Conservation (phyloP, 1,284 basidiomycete species). For the Ceratobasidium theobromae region DNA sequence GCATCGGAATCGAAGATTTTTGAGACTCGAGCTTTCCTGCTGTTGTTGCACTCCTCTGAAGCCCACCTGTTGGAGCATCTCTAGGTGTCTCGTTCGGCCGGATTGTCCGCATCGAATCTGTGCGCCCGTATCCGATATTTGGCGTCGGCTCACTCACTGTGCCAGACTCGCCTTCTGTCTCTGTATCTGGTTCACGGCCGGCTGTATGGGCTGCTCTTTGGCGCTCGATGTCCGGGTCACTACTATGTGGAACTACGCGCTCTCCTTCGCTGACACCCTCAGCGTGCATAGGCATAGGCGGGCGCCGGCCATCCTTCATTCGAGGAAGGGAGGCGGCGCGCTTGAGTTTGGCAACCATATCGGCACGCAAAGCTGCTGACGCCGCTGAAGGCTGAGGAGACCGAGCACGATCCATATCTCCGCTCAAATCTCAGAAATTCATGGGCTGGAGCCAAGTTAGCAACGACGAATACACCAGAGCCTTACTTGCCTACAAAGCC, state of each 20-base stretch:
- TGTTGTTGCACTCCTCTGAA: constrained; percentile 20
- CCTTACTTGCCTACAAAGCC: constrained; percentile 1
- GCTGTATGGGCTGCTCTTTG: constrained; percentile 17
- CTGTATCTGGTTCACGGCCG: constrained; percentile 20
- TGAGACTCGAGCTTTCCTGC: constrained; percentile 24
- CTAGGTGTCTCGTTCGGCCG: not conserved
- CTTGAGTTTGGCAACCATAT: constrained; percentile 85
- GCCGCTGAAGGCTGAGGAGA: constrained; percentile 6
- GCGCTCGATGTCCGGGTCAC: constrained; percentile 14
- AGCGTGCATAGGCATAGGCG: constrained; percentile 81
- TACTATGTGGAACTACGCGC: constrained; percentile 19
- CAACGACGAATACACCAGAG: not conserved
- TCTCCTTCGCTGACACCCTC: constrained; percentile 50
- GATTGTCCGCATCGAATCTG: constrained; percentile 21
- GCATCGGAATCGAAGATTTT: not conserved
- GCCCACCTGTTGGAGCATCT: not conserved
- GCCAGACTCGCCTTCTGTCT: constrained; percentile 27
- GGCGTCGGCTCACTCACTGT: constrained; percentile 21
- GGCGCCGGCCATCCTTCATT: constrained; percentile 81
- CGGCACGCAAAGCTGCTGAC: constrained; percentile 67
- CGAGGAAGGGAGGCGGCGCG: constrained; percentile 85
- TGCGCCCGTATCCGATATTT: not conserved
- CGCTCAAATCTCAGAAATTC: not conserved
- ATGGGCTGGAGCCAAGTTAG: not conserved
- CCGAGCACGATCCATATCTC: constrained; percentile 19